Evolutionary conservation across 2,329 filamentous ascomycete genomes (phyloP), one percentile per base, ranked within the genome.

Genomic region (Ophiostoma pallidulum): DNA sequence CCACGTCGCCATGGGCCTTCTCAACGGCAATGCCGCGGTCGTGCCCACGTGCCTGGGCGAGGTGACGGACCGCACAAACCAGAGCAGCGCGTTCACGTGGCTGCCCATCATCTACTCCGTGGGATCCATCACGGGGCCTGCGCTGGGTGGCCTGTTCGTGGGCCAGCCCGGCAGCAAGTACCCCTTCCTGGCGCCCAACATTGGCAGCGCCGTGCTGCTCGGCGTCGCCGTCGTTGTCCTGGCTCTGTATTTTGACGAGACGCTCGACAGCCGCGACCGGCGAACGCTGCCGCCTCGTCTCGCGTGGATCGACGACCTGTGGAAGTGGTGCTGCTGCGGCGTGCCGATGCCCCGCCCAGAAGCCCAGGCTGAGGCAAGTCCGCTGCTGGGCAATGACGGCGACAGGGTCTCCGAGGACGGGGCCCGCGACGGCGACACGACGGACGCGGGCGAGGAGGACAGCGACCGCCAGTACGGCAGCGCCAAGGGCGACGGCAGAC

Each of bases 41-140:
- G 89, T 98, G 13, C 91, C 88, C 8, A 96, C 92, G 0, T 94
- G 91, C 41, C 66, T 98, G 41, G 92, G 92, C 35, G 92, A 98
- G 64, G 84, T 98, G 45, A 98, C 92, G 2, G 90, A 97, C 61
- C 80, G 88, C 47, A 92, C 84, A 54, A 98, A 98, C 63, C 92
- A 98, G 71, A 92, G 87, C 59, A 77, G 78, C 45, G 92, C 89
- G 0, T 98, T 98, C 59, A 92, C 86, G 2, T 98, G 95, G 68
- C 71, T 98, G 36, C 92, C 92, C 0, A 84, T 97, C 33, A 83
- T 97, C n/a, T 98, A 98, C 64, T 91, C 91, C 4, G 72, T 98
- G 29, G 92, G 92, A 16, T 87, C 86, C 37, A 95, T 98, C 52
- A 92, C 90, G 0, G 92, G 92, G 0, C 92, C 92, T 0, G 80